These are phyloP conservation scores for Crithidia bombi DNA, from an alignment of 208 protist species.

Conservation along the genomic window DNA sequence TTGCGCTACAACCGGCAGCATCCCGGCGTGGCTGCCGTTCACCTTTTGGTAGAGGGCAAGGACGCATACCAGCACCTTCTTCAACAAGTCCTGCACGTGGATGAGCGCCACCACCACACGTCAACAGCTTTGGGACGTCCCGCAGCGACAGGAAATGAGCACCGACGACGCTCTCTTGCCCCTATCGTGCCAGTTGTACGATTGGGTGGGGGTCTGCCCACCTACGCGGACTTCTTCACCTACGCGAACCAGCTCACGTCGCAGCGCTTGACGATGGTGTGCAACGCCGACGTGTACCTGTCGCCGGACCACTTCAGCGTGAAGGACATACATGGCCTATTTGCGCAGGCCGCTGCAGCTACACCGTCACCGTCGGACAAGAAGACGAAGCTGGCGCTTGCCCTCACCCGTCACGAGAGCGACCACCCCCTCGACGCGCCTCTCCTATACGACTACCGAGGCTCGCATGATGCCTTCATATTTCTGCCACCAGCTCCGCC, in stretches of 20 bases:
- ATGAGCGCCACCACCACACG: conserved; percentile 2
- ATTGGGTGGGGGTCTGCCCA: conserved; percentile 33
- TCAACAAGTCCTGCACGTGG: conserved; percentile 35
- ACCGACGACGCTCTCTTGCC: not conserved
- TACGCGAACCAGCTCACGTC: conserved; percentile 67
- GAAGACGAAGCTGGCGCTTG: conserved; percentile 41
- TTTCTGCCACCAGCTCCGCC: conserved; percentile 56
- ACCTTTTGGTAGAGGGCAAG: conserved; percentile 69
- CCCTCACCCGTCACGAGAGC: conserved; percentile 82
- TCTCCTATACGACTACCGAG: conserved; percentile 79
- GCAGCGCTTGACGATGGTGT: conserved; percentile 72
- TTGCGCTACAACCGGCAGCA: conserved; percentile 55
- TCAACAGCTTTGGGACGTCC: not conserved
- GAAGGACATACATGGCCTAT: conserved; percentile 32
- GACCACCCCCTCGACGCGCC: conserved; percentile 45
- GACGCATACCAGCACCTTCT: conserved; percentile 64
- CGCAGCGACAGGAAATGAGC: not conserved
- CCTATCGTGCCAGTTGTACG: conserved; percentile 55
- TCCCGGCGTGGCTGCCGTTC: conserved; percentile 50
- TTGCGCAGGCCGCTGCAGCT: conserved; percentile 18
- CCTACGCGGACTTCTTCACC: conserved; percentile 80
- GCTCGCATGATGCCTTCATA: conserved; percentile 90
- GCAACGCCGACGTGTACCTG: conserved; percentile 87
- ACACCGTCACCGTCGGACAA: too few species aligned
- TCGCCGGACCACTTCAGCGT: conserved; percentile 44